Percentiles rank a stretch among this genome's conserved stretches.
These are phyloP conservation scores for Solanum paucissectum DNA, from an alignment of 257 asterid genomes.

Conservation along the genomic window DNA sequence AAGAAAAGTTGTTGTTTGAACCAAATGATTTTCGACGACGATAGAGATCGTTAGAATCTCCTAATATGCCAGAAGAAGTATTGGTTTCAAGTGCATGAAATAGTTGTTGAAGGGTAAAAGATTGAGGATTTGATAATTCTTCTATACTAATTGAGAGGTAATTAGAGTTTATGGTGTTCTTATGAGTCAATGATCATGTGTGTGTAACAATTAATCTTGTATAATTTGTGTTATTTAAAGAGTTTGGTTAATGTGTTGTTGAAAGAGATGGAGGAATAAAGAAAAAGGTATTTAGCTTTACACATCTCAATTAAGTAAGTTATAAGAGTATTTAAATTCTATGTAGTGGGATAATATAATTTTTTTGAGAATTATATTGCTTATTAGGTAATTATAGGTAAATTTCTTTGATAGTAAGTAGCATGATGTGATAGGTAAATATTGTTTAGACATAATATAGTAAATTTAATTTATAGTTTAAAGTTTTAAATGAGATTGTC, in stretches of 20 bases:
- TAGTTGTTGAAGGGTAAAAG: background rate
- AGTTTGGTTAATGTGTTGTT: background rate
- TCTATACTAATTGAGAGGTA: constrained; percentile 9
- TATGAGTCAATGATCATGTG: background rate
- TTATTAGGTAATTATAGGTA: background rate
- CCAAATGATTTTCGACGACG: constrained; percentile 19
- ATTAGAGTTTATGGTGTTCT: background rate
- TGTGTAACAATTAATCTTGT: background rate
- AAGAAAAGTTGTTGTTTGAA: background rate
- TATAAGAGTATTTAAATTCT: background rate
- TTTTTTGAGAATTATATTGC: background rate
- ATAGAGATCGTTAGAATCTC: constrained; percentile 11
- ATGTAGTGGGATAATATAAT: background rate
- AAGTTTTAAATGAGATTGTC: background rate
- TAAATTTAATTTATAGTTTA: background rate
- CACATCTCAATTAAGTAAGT: background rate
- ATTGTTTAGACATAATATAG: background rate
- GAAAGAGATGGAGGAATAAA: background rate
- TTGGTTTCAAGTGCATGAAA: constrained; percentile 11
- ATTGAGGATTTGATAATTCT: constrained; percentile 5
- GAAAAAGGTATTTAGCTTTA: background rate
- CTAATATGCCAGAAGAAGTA: constrained; percentile 13
- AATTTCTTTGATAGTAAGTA: background rate
- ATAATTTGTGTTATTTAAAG: background rate
- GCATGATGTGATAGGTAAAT: background rate